A percentile compares a stretch with the other conserved stretches of the same genome.
These are phyloP conservation scores for Yamagishiella unicocca DNA, from an alignment of 139 green algal species.

Conservation along the genomic window DNA sequence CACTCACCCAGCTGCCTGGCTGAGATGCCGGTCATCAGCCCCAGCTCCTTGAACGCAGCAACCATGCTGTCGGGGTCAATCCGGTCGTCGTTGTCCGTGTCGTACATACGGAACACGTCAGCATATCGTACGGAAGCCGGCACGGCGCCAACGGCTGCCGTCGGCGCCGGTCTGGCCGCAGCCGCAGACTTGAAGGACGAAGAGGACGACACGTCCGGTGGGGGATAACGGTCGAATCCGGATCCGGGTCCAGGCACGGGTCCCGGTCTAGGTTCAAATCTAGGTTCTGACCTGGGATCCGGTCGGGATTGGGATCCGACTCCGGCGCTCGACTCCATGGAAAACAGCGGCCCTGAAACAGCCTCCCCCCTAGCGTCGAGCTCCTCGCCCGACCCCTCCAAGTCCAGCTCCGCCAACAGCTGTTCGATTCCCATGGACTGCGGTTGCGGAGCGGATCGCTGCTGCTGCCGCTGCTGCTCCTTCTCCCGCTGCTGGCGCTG, in stretches of 20 bases:
- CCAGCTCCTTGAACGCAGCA: neutral
- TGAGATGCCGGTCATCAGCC: neutral
- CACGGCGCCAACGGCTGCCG: neutral
- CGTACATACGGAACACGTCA: neutral
- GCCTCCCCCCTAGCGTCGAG: no score
- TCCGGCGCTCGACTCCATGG: no score
- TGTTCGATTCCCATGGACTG: neutral
- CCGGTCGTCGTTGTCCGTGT: neutral
- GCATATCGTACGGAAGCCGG: neutral
- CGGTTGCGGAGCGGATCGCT: neutral
- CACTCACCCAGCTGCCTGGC: neutral
- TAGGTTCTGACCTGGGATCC: no score
- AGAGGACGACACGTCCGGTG: no score
- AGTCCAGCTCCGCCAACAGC: neutral
- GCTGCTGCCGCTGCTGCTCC: neutral
- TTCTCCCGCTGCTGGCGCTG: neutral
- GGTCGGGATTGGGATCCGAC: no score
- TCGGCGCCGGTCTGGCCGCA: no score
- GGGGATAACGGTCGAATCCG: no score
- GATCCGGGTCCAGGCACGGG: no score
- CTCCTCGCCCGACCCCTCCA: neutral
- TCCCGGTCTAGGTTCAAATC: no score
- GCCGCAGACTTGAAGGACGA: no score
- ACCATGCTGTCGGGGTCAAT: neutral
- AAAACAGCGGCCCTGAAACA: no score